Percentiles rank a stretch among this genome's conserved stretches.
phyloP scores from a whole-genome alignment of 1,284 basidiomycete species.

The Tilletia horrida region DNA sequence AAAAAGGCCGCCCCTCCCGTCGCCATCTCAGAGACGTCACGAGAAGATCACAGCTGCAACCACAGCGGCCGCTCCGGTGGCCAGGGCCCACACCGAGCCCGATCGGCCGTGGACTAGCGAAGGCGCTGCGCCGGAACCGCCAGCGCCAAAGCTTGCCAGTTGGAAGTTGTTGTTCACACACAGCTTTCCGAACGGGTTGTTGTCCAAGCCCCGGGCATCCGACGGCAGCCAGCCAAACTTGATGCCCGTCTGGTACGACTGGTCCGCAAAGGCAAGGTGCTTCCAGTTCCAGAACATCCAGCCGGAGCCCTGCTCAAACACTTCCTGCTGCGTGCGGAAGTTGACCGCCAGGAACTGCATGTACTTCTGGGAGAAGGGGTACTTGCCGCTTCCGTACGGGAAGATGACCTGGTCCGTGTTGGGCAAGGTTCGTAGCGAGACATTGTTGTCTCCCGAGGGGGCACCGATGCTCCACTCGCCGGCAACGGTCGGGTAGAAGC shows the following conservation, averaged over 20 bases:
- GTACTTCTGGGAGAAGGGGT: slow-evolving; percentile 38
- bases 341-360: slow-evolving; percentile 25
- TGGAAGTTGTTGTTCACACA: slow-evolving; percentile 1
- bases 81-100: too few relatives aligned
- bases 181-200: slow-evolving; percentile 2
- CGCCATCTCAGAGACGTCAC: too few relatives aligned
- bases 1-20: too few relatives aligned
- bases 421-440: slow-evolving; percentile 33
- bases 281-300: slow-evolving; percentile 83
- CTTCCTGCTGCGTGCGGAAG: slow-evolving; percentile 20
- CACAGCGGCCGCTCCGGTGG: too few relatives aligned
- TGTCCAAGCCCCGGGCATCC: background rate
- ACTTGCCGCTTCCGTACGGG: slow-evolving; percentile 32
- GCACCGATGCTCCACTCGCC: slow-evolving; percentile 40
- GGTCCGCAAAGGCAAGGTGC: slow-evolving; percentile 57
- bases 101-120: background rate
- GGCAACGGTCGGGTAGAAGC: slow-evolving; percentile 42
- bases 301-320: slow-evolving; percentile 20
- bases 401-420: slow-evolving; percentile 37
- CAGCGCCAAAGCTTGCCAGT: background rate
- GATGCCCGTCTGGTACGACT: slow-evolving; percentile 52
- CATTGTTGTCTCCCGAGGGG: slow-evolving; percentile 37
- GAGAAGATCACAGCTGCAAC: too few relatives aligned
- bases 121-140: background rate
- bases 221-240: slow-evolving; percentile 45